phyloP scores from a whole-genome alignment of 805 yeast genomes.

The Metschnikowia peoriensis region DNA sequence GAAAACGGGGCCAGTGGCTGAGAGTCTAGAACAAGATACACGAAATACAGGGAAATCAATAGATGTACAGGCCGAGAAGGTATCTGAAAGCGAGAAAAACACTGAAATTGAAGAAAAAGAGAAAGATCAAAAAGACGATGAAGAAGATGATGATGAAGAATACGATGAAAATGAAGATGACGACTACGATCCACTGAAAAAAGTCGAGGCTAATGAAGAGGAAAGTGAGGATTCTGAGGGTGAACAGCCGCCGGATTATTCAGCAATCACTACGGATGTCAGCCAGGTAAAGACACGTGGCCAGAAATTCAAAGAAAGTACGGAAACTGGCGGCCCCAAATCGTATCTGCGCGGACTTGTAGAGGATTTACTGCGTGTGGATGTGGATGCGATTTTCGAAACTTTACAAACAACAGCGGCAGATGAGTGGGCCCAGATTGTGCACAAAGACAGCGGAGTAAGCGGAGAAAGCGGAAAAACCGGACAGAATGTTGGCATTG shows the following conservation, averaged over 20 bases:
- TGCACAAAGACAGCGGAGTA: constrained; percentile 3
- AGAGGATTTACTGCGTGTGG: constrained; percentile 22
- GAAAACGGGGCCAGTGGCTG: background rate
- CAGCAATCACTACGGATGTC: constrained; percentile 48
- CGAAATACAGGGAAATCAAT: background rate
- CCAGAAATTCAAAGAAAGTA: constrained; percentile 48
- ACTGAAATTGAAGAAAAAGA: background rate
- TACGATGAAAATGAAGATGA: constrained; percentile 59
- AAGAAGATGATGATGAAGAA: constrained; percentile 40
- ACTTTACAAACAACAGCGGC: constrained; percentile 7
- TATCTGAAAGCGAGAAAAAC: background rate
- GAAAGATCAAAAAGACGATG: background rate
- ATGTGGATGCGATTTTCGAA: constrained; percentile 34
- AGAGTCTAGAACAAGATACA: background rate
- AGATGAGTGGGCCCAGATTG: constrained; percentile 19
- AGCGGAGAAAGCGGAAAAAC: background rate
- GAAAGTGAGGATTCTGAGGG: constrained; percentile 22
- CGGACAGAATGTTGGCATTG: background rate
- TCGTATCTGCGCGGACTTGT: constrained; percentile 11
- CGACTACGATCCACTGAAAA: constrained; percentile 50
- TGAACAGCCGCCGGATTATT: constrained; percentile 35
- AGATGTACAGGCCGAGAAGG: background rate
- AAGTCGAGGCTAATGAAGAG: constrained; percentile 14
- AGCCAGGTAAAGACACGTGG: constrained; percentile 70
- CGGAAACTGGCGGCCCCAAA: background rate